Evolutionary conservation across 345 rosid genomes (phyloP), one percentile per base, ranked within the genome.

Genomic region (Populus alba): DNA sequence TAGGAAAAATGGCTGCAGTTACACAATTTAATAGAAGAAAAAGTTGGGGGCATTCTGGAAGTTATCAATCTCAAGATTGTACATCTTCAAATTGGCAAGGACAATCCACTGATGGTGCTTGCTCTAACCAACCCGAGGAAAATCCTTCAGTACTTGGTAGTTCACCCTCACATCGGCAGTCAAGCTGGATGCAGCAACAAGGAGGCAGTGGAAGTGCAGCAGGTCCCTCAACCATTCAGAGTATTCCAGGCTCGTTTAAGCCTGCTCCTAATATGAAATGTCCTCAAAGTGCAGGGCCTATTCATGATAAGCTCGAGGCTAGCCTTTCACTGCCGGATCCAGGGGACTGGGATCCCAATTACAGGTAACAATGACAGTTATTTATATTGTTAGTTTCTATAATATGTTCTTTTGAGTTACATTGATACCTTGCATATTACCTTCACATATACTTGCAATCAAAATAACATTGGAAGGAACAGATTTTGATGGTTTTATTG

Each of bases 321-420:
- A 79, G 89, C 82, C 73, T 74, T 75, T 90, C 95, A 35, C 77
- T 92, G 76, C 98, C 97, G 75, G 91, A 90, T 87, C 98, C 99
- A 23, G 97, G 97, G 78, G 98, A 97, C 72, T 97, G 99, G 99
- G 99, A 97, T 89, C 99, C 99, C 49, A 91, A 90, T 87, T 97
- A 91, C 89, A 94, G 99, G 99, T 89, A 81, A 83, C 85, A 12
- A 33, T 27, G 31, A 25, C 12, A 59, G 0, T 16, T 61, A 22
- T 37, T 71, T 43, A 33, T 23, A 57, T 35, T 18, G 39, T 20
- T 53, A 68, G 12, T 12, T 76, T 74, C 5, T n/a, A 12, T 23
- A 18, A 51, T 27, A n/a, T 68, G 1, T 5, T 22, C 20, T 6
- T 59, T 59, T 38, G 11, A 33, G 8, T 12, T 38, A 22, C 37